phyloP scores from a whole-genome alignment of 306 rosid species.

The Dryas octopetala region DNA sequence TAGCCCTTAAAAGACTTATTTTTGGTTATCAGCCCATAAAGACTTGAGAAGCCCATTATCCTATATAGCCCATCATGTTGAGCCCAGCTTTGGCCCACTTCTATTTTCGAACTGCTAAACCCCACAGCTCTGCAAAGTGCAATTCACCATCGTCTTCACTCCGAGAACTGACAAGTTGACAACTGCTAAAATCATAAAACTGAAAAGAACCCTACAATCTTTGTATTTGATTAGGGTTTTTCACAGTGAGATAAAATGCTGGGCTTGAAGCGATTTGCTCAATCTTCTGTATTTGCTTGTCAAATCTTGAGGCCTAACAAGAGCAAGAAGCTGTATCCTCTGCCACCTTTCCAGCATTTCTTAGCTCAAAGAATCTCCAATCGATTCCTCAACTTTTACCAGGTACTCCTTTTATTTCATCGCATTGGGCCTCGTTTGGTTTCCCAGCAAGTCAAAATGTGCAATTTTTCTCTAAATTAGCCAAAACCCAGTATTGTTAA shows the following conservation, averaged over 20 bases:
- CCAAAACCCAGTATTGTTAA: not conserved
- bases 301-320: constrained; percentile 29
- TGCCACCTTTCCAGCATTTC: constrained; percentile 47
- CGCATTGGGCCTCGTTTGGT: not conserved
- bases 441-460: not conserved
- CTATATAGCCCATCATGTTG: not conserved
- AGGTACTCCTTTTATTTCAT: constrained; percentile 39
- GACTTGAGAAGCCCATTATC: too few species aligned
- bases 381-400: constrained; percentile 77
- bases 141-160: not conserved
- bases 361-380: constrained; percentile 59
- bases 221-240: not conserved
- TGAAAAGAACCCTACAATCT: not conserved
- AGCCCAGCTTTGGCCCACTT: not conserved
- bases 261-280: constrained; percentile 46
- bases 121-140: not conserved
- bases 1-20: too few species aligned
- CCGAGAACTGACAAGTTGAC: not conserved
- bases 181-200: not conserved
- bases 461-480: not conserved
- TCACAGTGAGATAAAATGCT: constrained; percentile 29
- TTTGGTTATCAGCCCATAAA: too few species aligned
- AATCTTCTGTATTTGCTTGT: constrained; percentile 37
- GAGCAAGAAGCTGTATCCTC: constrained; percentile 15
- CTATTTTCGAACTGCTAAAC: not conserved